Base-by-base conservation (phyloP, 257 asterid genomes). In the Coffea eugenioides region DNA sequence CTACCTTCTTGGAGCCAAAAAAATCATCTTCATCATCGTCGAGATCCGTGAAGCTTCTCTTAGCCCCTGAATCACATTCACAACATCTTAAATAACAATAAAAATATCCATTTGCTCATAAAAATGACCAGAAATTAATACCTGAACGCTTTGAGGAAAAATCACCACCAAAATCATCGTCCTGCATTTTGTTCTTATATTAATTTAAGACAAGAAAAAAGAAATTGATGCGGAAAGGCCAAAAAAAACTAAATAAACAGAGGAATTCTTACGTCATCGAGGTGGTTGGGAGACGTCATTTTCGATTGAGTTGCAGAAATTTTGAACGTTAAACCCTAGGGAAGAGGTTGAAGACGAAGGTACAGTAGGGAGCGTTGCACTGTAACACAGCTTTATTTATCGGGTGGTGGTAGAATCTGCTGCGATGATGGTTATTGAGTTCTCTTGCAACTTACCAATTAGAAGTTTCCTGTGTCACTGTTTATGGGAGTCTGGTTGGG, bases 11-110 rank as follows among this genome's bases (percentile, higher is more conserved):
- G 11, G 99, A 87, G 78, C 96, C 97, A 88, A 96, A 96, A 70
- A 96, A 88, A 79, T 94, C 97, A 18, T 92, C 99, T 68, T 96
- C 98, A 10, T 96, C 98, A 43, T 95, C 97, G 52, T 91, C 99
- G 21, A 96, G 85, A 72, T 93, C 97, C 54, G 91, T 96, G 73
- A 90, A 93, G 83, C 89, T 80, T 90, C 98, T 91, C 90, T 94
- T 95, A 69, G 34, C 80, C 43, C 96, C 99, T 95, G 73, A 77
- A 81, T 27, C 82, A 52, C 82, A 81, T 46, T 46, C 77, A 54
- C 25, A 75, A 76, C 67, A 69, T 57, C 18, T 15, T 77, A 67
- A 74, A 74, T 14, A 27, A 6, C 31, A 45, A 10, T 5, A n/a
- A 69, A 25, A 16, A 27, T 9, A 7, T n/a, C 39, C n/a, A 71